phyloP scores from a whole-genome alignment of 1,284 basidiomycete species.

The Exobasidium cylindrosporum region DNA sequence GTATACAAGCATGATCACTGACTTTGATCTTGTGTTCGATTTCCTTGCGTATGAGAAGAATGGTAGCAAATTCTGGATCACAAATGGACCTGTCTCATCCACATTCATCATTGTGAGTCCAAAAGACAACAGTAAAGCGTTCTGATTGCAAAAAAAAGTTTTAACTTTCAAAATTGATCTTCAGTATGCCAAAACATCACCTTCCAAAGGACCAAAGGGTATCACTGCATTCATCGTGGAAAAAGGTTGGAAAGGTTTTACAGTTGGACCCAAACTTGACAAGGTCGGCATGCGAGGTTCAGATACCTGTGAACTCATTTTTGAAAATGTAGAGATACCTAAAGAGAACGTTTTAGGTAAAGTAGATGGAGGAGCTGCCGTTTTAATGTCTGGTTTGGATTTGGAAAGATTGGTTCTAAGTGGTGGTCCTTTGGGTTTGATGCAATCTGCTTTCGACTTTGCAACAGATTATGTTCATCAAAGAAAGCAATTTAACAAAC shows the following conservation, averaged over 20 bases:
- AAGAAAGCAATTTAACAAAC: constrained; percentile 81
- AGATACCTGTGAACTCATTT: constrained; percentile 89
- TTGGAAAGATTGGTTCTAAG: constrained; percentile 85
- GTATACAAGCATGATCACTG: background rate
- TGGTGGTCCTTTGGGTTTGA: constrained; percentile 75
- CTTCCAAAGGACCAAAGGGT: constrained; percentile 74
- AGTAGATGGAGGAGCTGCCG: constrained; percentile 74
- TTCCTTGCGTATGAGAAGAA: constrained; percentile 62
- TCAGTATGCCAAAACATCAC: constrained; percentile 78
- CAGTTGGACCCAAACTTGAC: constrained; percentile 83
- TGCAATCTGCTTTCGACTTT: constrained; percentile 90
- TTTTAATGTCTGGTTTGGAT: constrained; percentile 91
- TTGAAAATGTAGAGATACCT: constrained; percentile 84
- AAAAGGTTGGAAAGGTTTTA: constrained; percentile 76
- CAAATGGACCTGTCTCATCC: constrained; percentile 84
- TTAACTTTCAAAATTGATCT: too few species aligned
- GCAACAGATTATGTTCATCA: constrained; percentile 85
- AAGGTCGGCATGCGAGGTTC: constrained; percentile 95
- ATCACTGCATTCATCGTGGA: constrained; percentile 92
- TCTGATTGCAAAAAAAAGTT: too few species aligned
- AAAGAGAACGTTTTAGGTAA: constrained; percentile 79
- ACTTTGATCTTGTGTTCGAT: too few species aligned
- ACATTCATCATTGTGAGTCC: constrained; percentile 70
- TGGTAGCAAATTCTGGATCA: constrained; percentile 92
- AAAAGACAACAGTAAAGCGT: too few species aligned